Percentiles rank a stretch among this genome's conserved stretches.
These are phyloP conservation scores for Hypoxylon lenormandii DNA, from an alignment of 495 filamentous ascomycete species.

Conservation along the genomic window DNA sequence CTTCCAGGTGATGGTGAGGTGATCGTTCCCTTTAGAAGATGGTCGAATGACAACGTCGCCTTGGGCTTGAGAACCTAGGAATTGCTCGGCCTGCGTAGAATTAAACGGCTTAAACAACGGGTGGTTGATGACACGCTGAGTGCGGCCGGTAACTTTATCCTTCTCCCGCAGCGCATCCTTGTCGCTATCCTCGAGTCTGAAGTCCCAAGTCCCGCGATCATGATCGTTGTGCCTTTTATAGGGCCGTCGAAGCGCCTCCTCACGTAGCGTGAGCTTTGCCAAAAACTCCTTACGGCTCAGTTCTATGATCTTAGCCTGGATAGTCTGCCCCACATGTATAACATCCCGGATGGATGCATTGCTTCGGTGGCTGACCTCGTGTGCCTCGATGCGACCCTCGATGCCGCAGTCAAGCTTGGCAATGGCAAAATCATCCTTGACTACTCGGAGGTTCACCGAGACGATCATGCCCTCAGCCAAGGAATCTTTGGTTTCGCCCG, in stretches of 20 bases:
- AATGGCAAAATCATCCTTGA: conserved; percentile 90
- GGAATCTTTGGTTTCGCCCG: conserved; percentile 88
- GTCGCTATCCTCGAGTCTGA: conserved; percentile 79
- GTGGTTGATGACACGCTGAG: conserved; percentile 94
- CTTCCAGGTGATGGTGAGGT: conserved; percentile 97
- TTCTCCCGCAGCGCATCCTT: conserved; percentile 80
- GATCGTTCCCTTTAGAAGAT: conserved; percentile 91
- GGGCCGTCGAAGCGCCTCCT: conserved; percentile 78
- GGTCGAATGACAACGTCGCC: conserved; percentile 96
- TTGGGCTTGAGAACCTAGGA: conserved; percentile 80
- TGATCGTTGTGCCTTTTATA: conserved; percentile 74
- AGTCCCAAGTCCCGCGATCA: conserved; percentile 85
- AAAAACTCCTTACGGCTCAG: conserved; percentile 84
- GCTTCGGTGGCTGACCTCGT: conserved; percentile 74
- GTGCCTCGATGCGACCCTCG: conserved; percentile 82
- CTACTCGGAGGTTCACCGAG: conserved; percentile 84
- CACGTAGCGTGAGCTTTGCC: conserved; percentile 83
- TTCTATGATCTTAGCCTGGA: conserved; percentile 85
- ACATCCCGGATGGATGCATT: conserved; percentile 62
- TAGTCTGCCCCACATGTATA: conserved; percentile 80
- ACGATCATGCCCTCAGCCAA: conserved; percentile 89
- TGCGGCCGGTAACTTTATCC: conserved; percentile 81
- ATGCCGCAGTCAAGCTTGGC: conserved; percentile 93
- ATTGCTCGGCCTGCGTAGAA: conserved; percentile 91
- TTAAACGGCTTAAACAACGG: conserved; percentile 95